Evolutionary conservation across 2,329 filamentous ascomycete genomes (phyloP).

Genomic region (Botrytis aclada): DNA sequence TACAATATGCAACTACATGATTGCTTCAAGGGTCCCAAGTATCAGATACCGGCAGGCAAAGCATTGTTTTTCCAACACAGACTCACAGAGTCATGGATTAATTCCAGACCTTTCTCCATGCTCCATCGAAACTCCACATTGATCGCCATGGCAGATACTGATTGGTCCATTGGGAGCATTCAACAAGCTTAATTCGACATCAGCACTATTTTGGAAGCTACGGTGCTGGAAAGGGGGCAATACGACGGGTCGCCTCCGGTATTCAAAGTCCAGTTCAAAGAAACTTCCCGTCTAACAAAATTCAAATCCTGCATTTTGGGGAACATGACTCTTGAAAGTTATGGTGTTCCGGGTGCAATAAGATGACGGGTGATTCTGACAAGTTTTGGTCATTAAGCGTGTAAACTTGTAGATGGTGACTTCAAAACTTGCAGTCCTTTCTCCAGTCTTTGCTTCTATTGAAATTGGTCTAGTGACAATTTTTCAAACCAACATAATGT

Average conservation of each 20-base stretch:
- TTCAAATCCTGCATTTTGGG: neutral
- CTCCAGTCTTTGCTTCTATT: neutral
- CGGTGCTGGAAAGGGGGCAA: neutral
- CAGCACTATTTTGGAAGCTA: neutral
- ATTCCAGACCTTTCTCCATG: neutral
- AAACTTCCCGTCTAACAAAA: neutral
- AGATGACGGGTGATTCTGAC: neutral
- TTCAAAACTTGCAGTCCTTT: neutral
- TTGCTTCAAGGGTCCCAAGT: slow-evolving; percentile 9
- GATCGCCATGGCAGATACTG: neutral
- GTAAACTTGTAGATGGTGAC: neutral
- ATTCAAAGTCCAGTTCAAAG: neutral
- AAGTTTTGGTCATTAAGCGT: neutral
- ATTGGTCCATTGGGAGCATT: neutral
- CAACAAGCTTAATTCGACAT: neutral
- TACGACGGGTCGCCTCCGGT: neutral
- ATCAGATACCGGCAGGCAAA: neutral
- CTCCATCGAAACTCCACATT: neutral
- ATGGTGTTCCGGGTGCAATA: neutral
- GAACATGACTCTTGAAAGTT: neutral
- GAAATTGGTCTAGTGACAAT: slow-evolving; percentile 7
- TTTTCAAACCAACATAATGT: neutral
- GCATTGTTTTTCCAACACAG: neutral
- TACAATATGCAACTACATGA: neutral
- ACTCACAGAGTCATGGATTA: slow-evolving; percentile 4